A percentile compares a stretch with the other conserved stretches of the same genome.
Conservation (phyloP, 371 early-diverging fungal genomes). For the Entomophthora muscae region DNA sequence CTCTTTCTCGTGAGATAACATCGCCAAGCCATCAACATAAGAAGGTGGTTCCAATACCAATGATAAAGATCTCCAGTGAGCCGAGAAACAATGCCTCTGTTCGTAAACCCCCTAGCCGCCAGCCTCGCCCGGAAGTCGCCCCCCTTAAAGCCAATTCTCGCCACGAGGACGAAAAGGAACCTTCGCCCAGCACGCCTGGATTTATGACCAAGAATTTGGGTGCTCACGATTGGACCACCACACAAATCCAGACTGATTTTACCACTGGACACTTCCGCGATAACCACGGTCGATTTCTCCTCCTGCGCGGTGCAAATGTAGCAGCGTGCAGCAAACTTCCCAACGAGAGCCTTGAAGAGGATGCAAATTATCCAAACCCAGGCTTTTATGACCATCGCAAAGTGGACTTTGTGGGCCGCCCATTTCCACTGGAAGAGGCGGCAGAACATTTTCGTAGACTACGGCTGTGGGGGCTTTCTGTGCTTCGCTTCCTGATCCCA, state of each 20-base stretch:
- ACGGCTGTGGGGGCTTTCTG: constrained; percentile 56
- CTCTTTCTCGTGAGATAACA: neutral
- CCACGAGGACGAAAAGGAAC: neutral
- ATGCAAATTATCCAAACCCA: neutral
- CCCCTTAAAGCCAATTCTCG: neutral
- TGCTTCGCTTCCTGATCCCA: constrained; percentile 52
- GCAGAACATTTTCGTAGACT: constrained; percentile 60
- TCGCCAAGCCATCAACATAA: neutral
- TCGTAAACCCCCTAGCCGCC: neutral
- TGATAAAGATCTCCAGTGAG: neutral
- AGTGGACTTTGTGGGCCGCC: constrained; percentile 50
- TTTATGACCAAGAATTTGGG: constrained; percentile 4
- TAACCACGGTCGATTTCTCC: constrained; percentile 18
- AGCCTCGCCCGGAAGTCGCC: neutral
- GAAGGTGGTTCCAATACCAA: neutral
- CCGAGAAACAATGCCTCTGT: no score
- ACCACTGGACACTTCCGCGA: constrained; percentile 22
- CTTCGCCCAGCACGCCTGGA: neutral
- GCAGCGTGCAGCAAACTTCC: constrained; percentile 33
- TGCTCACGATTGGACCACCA: constrained; percentile 1
- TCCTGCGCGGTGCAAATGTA: constrained; percentile 34
- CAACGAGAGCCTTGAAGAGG: constrained; percentile 12
- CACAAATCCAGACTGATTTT: neutral
- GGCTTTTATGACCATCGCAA: constrained; percentile 18
- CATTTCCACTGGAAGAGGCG: constrained; percentile 64